Evolutionary conservation across 768 basidiomycete species (phyloP).

Genomic region (Tremella yokohamensis): DNA sequence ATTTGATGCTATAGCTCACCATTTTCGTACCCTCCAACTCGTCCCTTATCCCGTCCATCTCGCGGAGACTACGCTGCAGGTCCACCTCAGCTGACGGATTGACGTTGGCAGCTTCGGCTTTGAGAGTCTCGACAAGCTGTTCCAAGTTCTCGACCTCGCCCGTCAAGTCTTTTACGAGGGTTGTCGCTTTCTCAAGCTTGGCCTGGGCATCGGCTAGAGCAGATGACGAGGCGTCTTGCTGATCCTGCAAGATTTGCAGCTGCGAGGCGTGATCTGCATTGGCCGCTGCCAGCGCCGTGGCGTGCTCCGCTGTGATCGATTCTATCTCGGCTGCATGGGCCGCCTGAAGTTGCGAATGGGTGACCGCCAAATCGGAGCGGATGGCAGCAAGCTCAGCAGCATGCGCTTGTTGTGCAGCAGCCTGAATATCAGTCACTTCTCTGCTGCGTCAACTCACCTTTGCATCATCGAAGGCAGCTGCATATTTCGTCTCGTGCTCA

Average conservation of each 20-base stretch:
- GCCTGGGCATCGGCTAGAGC: not conserved
- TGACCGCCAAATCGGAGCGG: slow-evolving; percentile 21
- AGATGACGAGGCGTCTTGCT: not conserved
- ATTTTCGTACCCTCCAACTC: slow-evolving; percentile 28
- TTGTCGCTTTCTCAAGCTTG: slow-evolving; percentile 5
- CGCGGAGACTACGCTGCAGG: slow-evolving; percentile 14
- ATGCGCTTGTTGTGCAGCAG: slow-evolving; percentile 21
- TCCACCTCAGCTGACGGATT: slow-evolving; percentile 16
- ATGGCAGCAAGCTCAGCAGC: slow-evolving; percentile 25
- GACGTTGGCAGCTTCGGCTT: slow-evolving; percentile 12
- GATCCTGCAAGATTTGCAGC: not conserved
- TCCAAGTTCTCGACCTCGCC: slow-evolving; percentile 8
- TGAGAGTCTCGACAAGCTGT: slow-evolving; percentile 5
- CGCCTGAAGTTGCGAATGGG: slow-evolving; percentile 20
- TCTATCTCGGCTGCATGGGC: slow-evolving; percentile 31
- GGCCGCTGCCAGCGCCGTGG: slow-evolving; percentile 15
- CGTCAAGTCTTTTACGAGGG: not conserved
- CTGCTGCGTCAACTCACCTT: slow-evolving; percentile 12
- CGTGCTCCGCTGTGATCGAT: slow-evolving; percentile 21
- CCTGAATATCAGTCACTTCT: slow-evolving; percentile 8
- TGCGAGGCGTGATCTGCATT: slow-evolving; percentile 15
- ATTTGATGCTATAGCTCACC: slow-evolving; percentile 13
- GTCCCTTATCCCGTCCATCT: slow-evolving; percentile 23
- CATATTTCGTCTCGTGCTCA: slow-evolving; percentile 1
- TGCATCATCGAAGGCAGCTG: slow-evolving; percentile 5